These are phyloP conservation scores for Cladophialophora bantiana DNA, from an alignment of 2,329 filamentous ascomycete species.

Conservation along the genomic window DNA sequence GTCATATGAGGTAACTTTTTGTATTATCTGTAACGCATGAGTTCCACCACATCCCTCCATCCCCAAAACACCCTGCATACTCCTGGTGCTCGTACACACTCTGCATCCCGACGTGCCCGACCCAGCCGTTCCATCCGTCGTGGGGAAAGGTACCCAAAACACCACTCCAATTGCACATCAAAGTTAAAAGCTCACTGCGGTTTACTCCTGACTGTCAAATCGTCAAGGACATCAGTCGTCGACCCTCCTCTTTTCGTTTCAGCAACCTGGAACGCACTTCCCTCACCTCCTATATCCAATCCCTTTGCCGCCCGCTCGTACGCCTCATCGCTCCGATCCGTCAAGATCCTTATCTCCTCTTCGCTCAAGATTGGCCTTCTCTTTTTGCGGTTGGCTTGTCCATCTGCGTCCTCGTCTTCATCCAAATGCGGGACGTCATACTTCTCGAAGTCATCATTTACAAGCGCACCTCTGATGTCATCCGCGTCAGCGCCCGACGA, in stretches of 20 bases:
- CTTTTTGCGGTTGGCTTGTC: conserved; percentile 43
- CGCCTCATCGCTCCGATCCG: conserved; percentile 74
- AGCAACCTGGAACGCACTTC: conserved; percentile 72
- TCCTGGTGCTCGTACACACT: not conserved
- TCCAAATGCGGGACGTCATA: conserved; percentile 59
- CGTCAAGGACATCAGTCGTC: conserved; percentile 34
- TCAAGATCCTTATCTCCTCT: conserved; percentile 76
- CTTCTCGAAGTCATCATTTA: conserved; percentile 66
- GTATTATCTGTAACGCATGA: conserved; percentile 58
- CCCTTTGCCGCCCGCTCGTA: conserved; percentile 79
- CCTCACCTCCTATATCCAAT: conserved; percentile 69
- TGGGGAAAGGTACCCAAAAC: not conserved
- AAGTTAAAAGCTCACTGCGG: not conserved
- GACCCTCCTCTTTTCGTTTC: conserved; percentile 70
- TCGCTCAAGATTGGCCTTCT: conserved; percentile 69
- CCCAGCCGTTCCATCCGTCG: not conserved
- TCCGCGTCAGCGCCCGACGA: conserved; percentile 45
- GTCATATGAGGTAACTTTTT: conserved; percentile 4
- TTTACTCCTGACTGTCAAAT: conserved; percentile 38
- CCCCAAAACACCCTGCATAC: too few relatives aligned
- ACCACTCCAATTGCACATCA: not conserved
- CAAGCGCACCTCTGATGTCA: conserved; percentile 39
- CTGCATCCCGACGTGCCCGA: not conserved
- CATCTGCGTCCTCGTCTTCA: conserved; percentile 30
- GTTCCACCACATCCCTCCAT: too few relatives aligned